Base-by-base conservation (phyloP, 176 grass and related monocot species). In the Triticum turgidum region DNA sequence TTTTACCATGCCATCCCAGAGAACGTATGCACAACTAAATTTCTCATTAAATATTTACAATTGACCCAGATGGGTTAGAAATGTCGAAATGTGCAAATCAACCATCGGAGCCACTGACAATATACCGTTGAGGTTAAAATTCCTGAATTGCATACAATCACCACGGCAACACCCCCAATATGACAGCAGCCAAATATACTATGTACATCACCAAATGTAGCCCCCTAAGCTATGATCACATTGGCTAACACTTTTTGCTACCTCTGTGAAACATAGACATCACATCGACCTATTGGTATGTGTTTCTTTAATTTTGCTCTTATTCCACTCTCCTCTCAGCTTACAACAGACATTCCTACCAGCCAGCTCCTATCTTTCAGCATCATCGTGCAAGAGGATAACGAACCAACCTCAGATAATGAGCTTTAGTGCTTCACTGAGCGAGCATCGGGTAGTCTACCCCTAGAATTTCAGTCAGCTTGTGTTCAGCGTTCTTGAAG, bases 311-410 rank as follows among this genome's bases (percentile, higher is more conserved):
- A 59, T 29, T 51, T 34, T 65, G 13, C 20, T 73, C 58, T 74
- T 9, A 61, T 77, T 39, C 56, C 77, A 6, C 87, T 70, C 42
- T 39, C n/a, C 71, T 74, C n/a, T 32, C 56, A 54, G 10, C 32
- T 45, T 80, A 17, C 79, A 67, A 58, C 61, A 77, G 21, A 35
- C 25, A 69, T 82, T 85, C 77, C 69, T 85, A 61, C 83, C 25
- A 76, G 42, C 82, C 71, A 45, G 21, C 70, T 37, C 69, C 65
- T 65, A 62, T 22, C 13, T 49, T 49, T 1, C 12, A 35, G 52
- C 12, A 3, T 18, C 20, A 13, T 78, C 21, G 0, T 44, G 15
- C 41, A 13, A 10, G n/a, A 67, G 21, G 15, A 79, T 56, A 6
- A 37, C 3, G 6, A 37, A 27, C 27, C 27, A 27, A 27, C 27